Evolutionary conservation across 768 basidiomycete genomes (phyloP).

Genomic region (Rhodosporidiobolus sp.): DNA sequence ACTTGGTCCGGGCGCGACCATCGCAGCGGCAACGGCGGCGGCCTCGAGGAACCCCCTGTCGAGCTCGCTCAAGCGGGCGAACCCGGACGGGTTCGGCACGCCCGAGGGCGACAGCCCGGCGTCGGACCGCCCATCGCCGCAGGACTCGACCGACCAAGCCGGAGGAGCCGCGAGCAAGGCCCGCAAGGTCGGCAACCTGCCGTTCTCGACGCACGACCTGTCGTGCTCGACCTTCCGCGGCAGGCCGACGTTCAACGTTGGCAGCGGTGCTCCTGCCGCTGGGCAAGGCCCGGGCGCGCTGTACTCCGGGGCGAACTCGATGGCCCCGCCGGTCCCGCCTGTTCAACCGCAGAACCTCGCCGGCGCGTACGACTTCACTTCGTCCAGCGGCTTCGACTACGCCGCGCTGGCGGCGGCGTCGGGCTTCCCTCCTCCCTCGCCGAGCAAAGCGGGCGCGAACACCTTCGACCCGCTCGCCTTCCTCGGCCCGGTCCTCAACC

Average conservation of each 20-base stretch:
- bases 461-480: too few species aligned
- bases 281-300: not conserved
- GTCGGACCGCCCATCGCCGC: conserved; percentile 4
- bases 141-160: not conserved
- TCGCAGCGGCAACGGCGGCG: not conserved
- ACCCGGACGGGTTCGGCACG: conserved; percentile 16
- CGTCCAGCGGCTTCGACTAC: too few species aligned
- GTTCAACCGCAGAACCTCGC: too few species aligned
- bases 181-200: conserved; percentile 1
- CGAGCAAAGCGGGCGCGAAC: too few species aligned
- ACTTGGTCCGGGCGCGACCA: too few species aligned
- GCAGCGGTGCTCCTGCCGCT: not conserved
- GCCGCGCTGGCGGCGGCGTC: too few species aligned
- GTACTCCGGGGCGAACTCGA: not conserved
- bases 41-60: not conserved
- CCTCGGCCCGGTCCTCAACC: too few species aligned
- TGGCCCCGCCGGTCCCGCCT: not conserved
- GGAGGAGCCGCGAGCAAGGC: not conserved
- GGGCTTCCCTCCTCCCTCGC: too few species aligned
- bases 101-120: not conserved
- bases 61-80: conserved; percentile 17
- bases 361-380: too few species aligned
- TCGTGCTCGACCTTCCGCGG: conserved; percentile 23
- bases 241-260: conserved; percentile 20
- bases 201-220: conserved; percentile 36